Evolutionary conservation across 768 basidiomycete species (phyloP).

Genomic region (Kwoniella dejecticola): DNA sequence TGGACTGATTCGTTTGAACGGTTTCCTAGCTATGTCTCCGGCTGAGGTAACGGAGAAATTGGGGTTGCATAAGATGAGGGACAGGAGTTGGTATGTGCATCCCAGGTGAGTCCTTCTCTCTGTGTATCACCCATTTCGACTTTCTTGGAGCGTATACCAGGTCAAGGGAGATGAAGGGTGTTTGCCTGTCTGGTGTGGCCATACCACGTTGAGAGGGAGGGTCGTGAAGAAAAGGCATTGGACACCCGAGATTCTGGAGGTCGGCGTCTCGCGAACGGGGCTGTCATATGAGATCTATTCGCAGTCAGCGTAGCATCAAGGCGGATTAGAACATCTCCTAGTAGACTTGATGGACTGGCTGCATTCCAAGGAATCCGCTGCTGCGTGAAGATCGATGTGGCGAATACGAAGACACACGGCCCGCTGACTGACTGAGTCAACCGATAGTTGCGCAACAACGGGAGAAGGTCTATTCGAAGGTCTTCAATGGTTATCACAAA

Average conservation of each 20-base stretch:
- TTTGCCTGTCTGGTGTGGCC: no score
- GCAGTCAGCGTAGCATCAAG: no score
- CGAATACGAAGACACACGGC: background rate
- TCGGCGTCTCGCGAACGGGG: no score
- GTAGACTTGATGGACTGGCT: background rate
- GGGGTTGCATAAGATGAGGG: conserved; percentile 91
- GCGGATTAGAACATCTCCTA: no score
- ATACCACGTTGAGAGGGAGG: no score
- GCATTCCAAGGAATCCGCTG: background rate
- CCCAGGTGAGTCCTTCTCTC: conserved; percentile 68
- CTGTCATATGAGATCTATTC: no score
- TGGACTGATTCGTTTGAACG: background rate
- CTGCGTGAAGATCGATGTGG: no score
- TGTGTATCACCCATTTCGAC: background rate
- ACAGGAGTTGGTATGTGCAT: conserved; percentile 98
- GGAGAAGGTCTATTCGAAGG: conserved; percentile 97
- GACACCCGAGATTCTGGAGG: no score
- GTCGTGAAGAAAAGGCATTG: no score
- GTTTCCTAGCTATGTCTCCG: conserved; percentile 84
- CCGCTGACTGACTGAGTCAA: background rate
- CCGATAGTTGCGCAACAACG: conserved; percentile 82
- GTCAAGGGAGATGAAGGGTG: no score
- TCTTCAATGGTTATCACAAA: conserved; percentile 94
- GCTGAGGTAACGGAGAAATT: conserved; percentile 98
- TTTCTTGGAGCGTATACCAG: no score